Base-by-base conservation (phyloP, 345 rosid genomes). In the Isatis tinctoria region DNA sequence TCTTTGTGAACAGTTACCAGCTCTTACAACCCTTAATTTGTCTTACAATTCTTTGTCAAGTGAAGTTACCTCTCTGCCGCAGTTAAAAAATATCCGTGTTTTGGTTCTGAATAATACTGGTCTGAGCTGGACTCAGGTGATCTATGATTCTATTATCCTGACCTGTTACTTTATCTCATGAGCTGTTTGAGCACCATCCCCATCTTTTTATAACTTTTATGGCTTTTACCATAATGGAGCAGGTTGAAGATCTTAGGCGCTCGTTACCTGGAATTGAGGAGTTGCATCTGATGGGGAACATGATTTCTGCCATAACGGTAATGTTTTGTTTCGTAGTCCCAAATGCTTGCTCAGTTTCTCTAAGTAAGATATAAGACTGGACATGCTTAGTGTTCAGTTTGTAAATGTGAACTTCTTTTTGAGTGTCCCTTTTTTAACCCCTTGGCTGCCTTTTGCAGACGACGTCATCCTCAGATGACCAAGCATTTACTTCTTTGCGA, bases 251-350 rank as follows among this genome's bases (percentile, higher is more conserved):
- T 35, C 87, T 94, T 54, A 80, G 85, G 76, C 84, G 41, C 33
- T 88, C 86, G 5, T 84, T 94, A 60, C 97, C 93, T 79, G 82
- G 64, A 57, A 69, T 92, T 68, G 96, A 92, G 81, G 97, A 91
- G 85, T 82, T 94, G 74, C 97, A 94, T 83, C 73, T 94, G 79
- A 88, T 88, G 92, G 97, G 93, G 54, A 94, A 92, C 78, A 85
- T 70, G 75, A 86, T 93, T 64, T 74, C 83, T 74, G 36, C 74
- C 74, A 80, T 91, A 68, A 70, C 68, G 78, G 96, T 91, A 84
- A 53, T 66, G 32, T 47, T 64, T 8, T 35, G 43, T 13, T 13
- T 44, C 65, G 58, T 47, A 32, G n/a, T 63, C 40, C 45, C 62
- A 65, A 65, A 51, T 70, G 52, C 36, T 64, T 61, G 26, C 47